Evolutionary conservation across 148 eudicot genomes (phyloP).

Genomic region (Mesembryanthemum crystallinum): DNA sequence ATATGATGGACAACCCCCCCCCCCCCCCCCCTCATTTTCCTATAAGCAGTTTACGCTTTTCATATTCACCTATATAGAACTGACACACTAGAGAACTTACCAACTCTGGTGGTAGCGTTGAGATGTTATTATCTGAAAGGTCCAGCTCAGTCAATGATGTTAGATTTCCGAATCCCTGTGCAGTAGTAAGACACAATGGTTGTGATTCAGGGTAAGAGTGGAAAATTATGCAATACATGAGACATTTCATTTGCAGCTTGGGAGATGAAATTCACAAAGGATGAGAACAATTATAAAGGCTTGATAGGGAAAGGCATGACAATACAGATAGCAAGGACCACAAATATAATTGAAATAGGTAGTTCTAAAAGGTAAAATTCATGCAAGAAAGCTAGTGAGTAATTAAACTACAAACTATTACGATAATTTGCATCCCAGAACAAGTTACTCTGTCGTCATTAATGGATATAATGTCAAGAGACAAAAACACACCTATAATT

Average conservation of each 20-base stretch:
- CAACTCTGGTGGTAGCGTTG: constrained; percentile 73
- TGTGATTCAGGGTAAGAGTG: neutral
- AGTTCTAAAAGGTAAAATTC: too few species aligned
- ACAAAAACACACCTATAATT: neutral
- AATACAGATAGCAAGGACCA: neutral
- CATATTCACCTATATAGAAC: neutral
- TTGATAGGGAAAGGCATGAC: neutral
- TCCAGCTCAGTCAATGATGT: constrained; percentile 78
- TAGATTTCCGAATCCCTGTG: constrained; percentile 74
- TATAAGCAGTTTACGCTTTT: neutral
- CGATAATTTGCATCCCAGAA: neutral
- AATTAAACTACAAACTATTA: neutral
- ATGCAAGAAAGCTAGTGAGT: too few species aligned
- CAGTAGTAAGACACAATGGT: constrained; percentile 1
- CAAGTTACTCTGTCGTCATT: neutral
- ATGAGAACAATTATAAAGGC: neutral
- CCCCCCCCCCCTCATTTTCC: neutral
- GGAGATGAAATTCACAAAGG: too few species aligned
- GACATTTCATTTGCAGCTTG: too few species aligned
- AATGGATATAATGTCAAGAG: neutral
- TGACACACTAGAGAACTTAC: constrained; percentile 37
- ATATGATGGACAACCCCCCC: neutral
- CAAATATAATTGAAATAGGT: too few species aligned
- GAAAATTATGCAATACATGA: neutral
- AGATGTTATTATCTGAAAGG: constrained; percentile 77